Conservation (phyloP, 2,329 filamentous ascomycete species). For the Venturia nashicola region DNA sequence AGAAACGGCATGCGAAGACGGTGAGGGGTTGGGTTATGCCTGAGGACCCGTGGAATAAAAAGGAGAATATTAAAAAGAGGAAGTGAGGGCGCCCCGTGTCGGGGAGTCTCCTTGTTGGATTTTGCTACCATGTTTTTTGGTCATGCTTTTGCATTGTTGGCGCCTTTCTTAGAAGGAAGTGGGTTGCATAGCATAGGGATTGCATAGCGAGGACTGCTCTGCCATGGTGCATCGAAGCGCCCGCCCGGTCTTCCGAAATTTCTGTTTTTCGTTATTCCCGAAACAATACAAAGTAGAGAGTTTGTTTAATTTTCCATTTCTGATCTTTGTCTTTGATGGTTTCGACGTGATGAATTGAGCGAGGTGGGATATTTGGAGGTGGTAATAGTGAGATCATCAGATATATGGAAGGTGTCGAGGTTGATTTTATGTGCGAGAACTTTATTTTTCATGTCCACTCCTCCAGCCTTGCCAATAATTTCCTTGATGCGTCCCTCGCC, state of each 20-base stretch:
- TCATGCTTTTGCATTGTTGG: background rate
- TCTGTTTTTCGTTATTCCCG: too few species aligned
- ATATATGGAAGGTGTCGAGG: too few species aligned
- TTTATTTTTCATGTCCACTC: too few species aligned
- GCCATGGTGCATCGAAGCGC: background rate
- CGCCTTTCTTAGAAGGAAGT: background rate
- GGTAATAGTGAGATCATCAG: too few species aligned
- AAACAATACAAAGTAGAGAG: too few species aligned
- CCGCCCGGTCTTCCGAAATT: background rate
- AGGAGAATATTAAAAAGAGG: slow-evolving; percentile 19
- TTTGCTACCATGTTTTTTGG: too few species aligned
- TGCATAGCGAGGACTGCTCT: background rate
- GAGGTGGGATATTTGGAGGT: too few species aligned
- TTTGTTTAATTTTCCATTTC: too few species aligned
- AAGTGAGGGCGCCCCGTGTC: background rate
- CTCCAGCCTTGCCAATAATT: background rate
- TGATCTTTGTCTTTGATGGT: too few species aligned
- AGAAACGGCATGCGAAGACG: slow-evolving; percentile 67
- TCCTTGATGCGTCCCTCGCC: background rate
- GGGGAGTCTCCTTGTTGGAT: too few species aligned
- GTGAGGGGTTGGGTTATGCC: slow-evolving; percentile 64
- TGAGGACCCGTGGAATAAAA: slow-evolving; percentile 47
- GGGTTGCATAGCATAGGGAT: background rate
- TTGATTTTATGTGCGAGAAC: too few species aligned
- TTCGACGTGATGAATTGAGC: too few species aligned